phyloP scores from a whole-genome alignment of 2,329 filamentous ascomycete genomes.

The Mariannaea elegans region DNA sequence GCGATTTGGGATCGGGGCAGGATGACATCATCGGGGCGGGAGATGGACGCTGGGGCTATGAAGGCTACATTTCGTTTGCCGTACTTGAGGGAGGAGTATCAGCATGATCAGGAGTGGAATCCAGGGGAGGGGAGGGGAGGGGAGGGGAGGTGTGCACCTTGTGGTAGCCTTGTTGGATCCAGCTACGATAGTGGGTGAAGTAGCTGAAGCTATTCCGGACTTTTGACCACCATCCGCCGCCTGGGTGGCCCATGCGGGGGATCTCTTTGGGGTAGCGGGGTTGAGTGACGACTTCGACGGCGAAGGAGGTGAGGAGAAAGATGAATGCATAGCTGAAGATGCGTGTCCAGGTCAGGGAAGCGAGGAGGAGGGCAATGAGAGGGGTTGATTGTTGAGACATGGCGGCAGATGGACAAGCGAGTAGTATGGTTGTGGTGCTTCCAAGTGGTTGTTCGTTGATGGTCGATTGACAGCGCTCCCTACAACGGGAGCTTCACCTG shows the following conservation, averaged over 20 bases:
- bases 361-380: conserved; percentile 31
- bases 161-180: conserved; percentile 54
- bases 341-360: conserved; percentile 43
- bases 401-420: too few relatives aligned
- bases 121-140: background rate
- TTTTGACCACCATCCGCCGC: conserved; percentile 45
- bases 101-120: background rate
- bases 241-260: conserved; percentile 50
- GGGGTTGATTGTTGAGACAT: conserved; percentile 17
- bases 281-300: conserved; percentile 50
- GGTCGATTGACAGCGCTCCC: background rate
- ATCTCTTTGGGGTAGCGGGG: conserved; percentile 52
- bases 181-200: conserved; percentile 48
- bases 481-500: too few relatives aligned
- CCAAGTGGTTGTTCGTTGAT: background rate
- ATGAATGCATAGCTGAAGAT: conserved; percentile 39
- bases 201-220: conserved; percentile 52
- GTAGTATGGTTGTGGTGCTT: too few relatives aligned
- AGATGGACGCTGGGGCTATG: conserved; percentile 52
- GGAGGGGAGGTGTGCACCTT: conserved; percentile 42
- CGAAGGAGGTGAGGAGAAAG: conserved; percentile 49
- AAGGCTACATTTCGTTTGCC: conserved; percentile 53
- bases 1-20: conserved; percentile 53
- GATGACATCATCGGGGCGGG: conserved; percentile 54
- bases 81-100: conserved; percentile 41